Base-by-base conservation (phyloP, 208 protist species). In the Acanthamoeba triangularis region DNA sequence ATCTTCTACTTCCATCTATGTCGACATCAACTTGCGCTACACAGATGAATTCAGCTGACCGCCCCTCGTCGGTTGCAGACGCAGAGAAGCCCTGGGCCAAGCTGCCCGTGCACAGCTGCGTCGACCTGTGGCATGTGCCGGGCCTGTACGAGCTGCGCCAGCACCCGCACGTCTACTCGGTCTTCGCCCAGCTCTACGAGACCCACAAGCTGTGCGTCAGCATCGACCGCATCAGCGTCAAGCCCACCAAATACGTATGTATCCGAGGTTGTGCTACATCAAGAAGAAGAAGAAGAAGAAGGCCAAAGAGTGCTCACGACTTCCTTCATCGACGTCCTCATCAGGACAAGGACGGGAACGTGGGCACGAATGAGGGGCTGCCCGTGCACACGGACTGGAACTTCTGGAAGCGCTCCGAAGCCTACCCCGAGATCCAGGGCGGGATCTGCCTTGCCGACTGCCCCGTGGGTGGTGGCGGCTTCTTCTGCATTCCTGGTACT, bases 381-480 rank as follows among this genome's bases (percentile, higher is more conserved):
- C 25, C 61, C 1, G 61, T 67, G 61, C 61, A 67, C 28, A 67
- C 61, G 28, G 61, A 67, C 61, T 67, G 61, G 61, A 67, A 67
- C 61, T 67, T 67, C 61, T 67, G 61, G 61, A 25, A 30, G 25
- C 61, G 61, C 28, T 67, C 61, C 28, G 61, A 67, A 30, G 61
- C 61, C 61, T n/a, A 67, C 25, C 61, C 61, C 25, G 61, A 82
- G 74, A 14, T 52, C 10, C 74, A 82, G 33, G 74, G 74, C 30
- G 74, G 74, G 16, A 52, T 82, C 33, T 41, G 37, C 18, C 74
- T 82, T 28, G 41, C 37, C 37, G 74, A 82, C 25, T 82, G 74
- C 74, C 74, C 74, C 41, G 41, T 82, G 18, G 74, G 74, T 11
- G 74, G 74, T n/a, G 74, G 74, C 16, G 74, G 74, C 74, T 82